Percentiles rank a stretch among this genome's conserved stretches.
Evolutionary conservation across 768 basidiomycete genomes (phyloP).

Genomic region (Piloderma croceum): DNA sequence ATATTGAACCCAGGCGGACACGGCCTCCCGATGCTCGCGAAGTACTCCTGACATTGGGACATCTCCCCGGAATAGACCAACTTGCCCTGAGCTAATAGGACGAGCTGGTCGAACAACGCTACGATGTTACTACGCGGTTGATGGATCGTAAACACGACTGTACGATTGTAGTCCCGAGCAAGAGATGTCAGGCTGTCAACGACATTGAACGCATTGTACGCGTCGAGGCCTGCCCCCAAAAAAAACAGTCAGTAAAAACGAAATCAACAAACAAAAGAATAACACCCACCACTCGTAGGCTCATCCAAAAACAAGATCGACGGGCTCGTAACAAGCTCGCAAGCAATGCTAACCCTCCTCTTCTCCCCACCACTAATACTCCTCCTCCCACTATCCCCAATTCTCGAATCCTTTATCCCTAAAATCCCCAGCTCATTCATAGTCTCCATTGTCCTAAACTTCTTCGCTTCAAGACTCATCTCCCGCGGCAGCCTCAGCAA

Average conservation of each 20-base stretch:
- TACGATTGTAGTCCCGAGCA: slow-evolving; percentile 85
- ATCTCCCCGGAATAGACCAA: slow-evolving; percentile 82
- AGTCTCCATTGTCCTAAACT: slow-evolving; percentile 89
- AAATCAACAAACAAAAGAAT: neutral
- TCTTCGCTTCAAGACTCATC: slow-evolving; percentile 93
- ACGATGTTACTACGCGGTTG: slow-evolving; percentile 98
- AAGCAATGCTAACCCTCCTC: slow-evolving; percentile 93
- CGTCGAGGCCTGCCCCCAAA: slow-evolving; percentile 83
- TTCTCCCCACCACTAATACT: slow-evolving; percentile 98
- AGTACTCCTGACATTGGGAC: slow-evolving; percentile 71
- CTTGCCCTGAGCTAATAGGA: slow-evolving; percentile 80
- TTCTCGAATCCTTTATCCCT: slow-evolving; percentile 81
- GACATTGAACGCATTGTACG: slow-evolving; percentile 94
- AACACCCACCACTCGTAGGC: slow-evolving; percentile 79
- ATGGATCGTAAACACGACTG: slow-evolving; percentile 96
- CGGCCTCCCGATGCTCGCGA: slow-evolving; percentile 67
- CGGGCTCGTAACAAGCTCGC: slow-evolving; percentile 95
- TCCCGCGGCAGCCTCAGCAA: slow-evolving; percentile 85
- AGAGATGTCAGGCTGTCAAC: slow-evolving; percentile 83
- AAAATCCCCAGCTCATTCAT: slow-evolving; percentile 94
- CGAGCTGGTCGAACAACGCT: slow-evolving; percentile 86
- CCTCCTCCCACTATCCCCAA: slow-evolving; percentile 84
- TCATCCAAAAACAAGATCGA: slow-evolving; percentile 96
- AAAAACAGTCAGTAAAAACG: too few relatives aligned
- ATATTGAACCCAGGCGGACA: slow-evolving; percentile 96